A percentile compares a stretch with the other conserved stretches of the same genome.
Conservation (phyloP, 176 grass and related monocot genomes). For the Neostapfia colusana region DNA sequence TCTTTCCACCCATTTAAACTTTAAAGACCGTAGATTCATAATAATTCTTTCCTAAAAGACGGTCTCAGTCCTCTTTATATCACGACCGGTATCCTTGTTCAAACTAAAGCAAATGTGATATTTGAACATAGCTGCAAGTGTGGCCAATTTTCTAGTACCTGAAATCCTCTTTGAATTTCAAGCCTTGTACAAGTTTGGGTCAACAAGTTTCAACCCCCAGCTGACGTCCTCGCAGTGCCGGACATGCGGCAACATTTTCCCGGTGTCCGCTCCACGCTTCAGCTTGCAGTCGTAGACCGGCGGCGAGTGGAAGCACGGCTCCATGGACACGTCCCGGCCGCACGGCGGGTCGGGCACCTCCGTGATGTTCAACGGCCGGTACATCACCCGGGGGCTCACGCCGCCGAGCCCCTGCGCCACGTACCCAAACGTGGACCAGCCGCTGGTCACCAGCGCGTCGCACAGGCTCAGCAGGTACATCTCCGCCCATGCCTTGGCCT, state of each 20-base stretch:
- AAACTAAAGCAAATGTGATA: too few species aligned
- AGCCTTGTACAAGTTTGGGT: constrained; percentile 4
- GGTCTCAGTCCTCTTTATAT: too few species aligned
- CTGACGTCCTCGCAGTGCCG: constrained; percentile 47
- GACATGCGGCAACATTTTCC: constrained; percentile 56
- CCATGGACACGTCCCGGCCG: constrained; percentile 49
- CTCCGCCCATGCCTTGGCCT: constrained; percentile 44
- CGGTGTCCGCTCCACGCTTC: constrained; percentile 33
- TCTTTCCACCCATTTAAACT: too few species aligned
- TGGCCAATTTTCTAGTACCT: too few species aligned
- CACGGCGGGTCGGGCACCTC: constrained; percentile 47
- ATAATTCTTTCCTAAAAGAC: too few species aligned
- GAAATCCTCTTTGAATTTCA: not conserved
- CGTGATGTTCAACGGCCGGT: constrained; percentile 30
- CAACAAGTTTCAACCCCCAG: constrained; percentile 60
- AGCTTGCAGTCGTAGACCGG: constrained; percentile 60
- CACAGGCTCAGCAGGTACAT: constrained; percentile 49
- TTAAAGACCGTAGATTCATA: too few species aligned
- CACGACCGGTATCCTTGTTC: too few species aligned
- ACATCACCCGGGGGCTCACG: constrained; percentile 52
- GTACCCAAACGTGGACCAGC: constrained; percentile 51
- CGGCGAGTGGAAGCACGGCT: constrained; percentile 70
- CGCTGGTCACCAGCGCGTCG: constrained; percentile 43
- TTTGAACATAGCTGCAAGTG: too few species aligned
- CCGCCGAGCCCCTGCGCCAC: constrained; percentile 48